Conservation (phyloP, 208 protist species). For the Chromosphaera perkinsii region DNA sequence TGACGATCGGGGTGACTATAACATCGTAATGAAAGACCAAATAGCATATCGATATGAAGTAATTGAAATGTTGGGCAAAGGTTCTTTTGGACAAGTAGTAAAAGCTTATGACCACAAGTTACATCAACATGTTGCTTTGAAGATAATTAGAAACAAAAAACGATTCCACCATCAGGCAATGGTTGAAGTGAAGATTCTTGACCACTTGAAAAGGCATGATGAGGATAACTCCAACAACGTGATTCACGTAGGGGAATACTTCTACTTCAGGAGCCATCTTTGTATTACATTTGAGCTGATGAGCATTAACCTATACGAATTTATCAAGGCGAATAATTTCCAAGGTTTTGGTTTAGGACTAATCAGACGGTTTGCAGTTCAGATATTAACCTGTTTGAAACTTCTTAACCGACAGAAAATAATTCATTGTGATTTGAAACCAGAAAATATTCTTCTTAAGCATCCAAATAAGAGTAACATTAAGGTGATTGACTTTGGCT, state of each 20-base stretch:
- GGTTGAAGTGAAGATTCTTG: constrained; percentile 72
- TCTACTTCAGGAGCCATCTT: constrained; percentile 72
- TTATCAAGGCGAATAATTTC: constrained; percentile 71
- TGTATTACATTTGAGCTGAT: constrained; percentile 77
- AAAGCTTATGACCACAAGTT: constrained; percentile 70
- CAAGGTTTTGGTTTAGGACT: constrained; percentile 58
- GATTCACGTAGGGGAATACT: constrained; percentile 62
- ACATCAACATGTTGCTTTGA: constrained; percentile 62
- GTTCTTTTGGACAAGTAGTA: constrained; percentile 83
- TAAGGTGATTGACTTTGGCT: constrained; percentile 94
- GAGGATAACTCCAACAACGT: constrained; percentile 9
- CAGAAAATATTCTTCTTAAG: constrained; percentile 79
- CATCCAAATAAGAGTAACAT: constrained; percentile 66
- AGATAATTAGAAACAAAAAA: constrained; percentile 77
- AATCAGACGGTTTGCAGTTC: constrained; percentile 44
- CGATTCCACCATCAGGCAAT: constrained; percentile 72
- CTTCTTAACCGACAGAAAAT: constrained; percentile 77
- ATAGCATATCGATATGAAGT: constrained; percentile 81
- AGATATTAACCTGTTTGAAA: constrained; percentile 81
- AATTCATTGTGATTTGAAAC: constrained; percentile 92
- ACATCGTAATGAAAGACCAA: constrained; percentile 75
- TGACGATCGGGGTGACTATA: constrained; percentile 78
- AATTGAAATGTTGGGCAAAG: constrained; percentile 66
- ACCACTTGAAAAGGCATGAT: constrained; percentile 57
- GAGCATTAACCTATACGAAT: constrained; percentile 77